Evolutionary conservation across 1,284 basidiomycete species (phyloP).

Genomic region (Exobasidium rhododendri): DNA sequence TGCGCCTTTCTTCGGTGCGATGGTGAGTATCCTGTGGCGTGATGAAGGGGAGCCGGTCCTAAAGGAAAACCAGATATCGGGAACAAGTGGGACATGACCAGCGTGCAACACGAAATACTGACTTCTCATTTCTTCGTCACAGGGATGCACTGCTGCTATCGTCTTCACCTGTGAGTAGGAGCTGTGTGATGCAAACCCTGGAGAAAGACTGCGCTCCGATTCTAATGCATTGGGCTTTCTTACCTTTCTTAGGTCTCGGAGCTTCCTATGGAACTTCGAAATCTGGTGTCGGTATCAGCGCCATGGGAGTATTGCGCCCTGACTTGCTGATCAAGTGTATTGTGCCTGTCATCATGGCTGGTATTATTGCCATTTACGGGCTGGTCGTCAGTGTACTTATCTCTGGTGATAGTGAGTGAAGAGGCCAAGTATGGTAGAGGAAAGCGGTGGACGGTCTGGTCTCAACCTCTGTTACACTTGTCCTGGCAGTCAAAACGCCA

Average conservation of each 20-base stretch:
- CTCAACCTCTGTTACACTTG: slow-evolving; percentile 8
- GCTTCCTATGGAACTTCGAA: slow-evolving; percentile 97
- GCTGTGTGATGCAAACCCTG: not conserved
- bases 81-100: no score
- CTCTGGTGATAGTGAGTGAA: slow-evolving; percentile 51
- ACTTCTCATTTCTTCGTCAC: no score
- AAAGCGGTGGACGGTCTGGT: no score
- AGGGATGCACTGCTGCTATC: slow-evolving; percentile 94
- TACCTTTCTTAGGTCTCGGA: slow-evolving; percentile 64
- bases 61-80: no score
- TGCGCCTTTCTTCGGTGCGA: slow-evolving; percentile 94
- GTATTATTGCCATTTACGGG: slow-evolving; percentile 79
- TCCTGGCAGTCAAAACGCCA: slow-evolving; percentile 54
- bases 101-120: no score
- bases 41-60: not conserved
- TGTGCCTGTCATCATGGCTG: slow-evolving; percentile 98
- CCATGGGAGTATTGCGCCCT: slow-evolving; percentile 88
- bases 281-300: slow-evolving; percentile 95
- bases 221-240: not conserved
- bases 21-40: slow-evolving; percentile 63
- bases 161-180: slow-evolving; percentile 85
- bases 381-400: slow-evolving; percentile 61
- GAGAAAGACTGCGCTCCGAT: not conserved
- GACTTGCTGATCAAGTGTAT: slow-evolving; percentile 98
- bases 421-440: slow-evolving; percentile 64